Percentiles rank a stretch among this genome's conserved stretches.
Conservation (phyloP, 768 basidiomycete species). For the Mycena polygramma region DNA sequence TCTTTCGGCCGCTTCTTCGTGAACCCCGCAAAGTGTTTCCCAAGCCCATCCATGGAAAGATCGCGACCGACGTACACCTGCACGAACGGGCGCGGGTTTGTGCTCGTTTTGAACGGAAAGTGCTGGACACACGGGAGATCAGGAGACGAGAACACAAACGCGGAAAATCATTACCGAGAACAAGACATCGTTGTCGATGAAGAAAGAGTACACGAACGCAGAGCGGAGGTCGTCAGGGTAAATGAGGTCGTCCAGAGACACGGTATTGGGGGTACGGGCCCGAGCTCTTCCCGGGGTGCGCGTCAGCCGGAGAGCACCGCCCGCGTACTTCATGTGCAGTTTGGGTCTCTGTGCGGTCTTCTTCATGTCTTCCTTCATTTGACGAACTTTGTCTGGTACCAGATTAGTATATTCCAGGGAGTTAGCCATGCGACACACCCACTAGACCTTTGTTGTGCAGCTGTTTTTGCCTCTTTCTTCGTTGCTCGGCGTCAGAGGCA, state of each 20-base stretch:
- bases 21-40: not conserved
- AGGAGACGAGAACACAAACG: not conserved
- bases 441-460: not conserved
- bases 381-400: not conserved
- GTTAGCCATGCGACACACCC: not conserved
- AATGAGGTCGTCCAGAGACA: constrained; percentile 12
- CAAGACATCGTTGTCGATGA: constrained; percentile 10
- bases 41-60: not conserved
- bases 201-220: constrained; percentile 14
- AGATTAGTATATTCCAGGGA: not conserved
- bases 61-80: constrained; percentile 19
- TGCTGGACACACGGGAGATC: not conserved
- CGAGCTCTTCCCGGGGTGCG: constrained; percentile 18
- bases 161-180: constrained; percentile 3
- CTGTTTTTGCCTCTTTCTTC: not conserved
- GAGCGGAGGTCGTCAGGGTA: not conserved
- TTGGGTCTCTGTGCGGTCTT: not conserved
- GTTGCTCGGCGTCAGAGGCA: not conserved
- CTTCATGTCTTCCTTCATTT: not conserved
- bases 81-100: not conserved
- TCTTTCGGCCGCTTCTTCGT: not conserved
- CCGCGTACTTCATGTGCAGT: not conserved
- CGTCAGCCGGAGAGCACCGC: constrained; percentile 19
- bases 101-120: constrained; percentile 8
- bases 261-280: not conserved